Evolutionary conservation across 2,329 filamentous ascomycete species (phyloP), one percentile per base, ranked within the genome.

Genomic region (Fusarium tjaetaba): DNA sequence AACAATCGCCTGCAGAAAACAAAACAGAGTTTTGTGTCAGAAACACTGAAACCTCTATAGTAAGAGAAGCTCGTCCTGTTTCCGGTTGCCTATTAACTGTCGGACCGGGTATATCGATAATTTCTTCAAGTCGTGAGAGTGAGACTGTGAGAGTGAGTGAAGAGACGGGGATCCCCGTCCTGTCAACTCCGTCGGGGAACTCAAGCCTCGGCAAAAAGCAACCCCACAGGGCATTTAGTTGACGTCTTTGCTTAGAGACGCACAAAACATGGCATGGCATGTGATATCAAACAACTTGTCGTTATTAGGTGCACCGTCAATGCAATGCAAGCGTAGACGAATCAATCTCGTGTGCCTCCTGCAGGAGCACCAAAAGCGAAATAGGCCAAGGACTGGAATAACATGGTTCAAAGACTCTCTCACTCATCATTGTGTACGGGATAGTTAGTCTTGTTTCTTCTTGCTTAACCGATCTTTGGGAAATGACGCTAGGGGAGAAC

Each of bases 191-290:
- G 43, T 57, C 67, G 46, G 65, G 67, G 67, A 70, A 70, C 49
- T 52, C 52, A 20, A 43, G 26, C 67, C 67, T 70, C 67, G 71
- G 71, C 68, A 71, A 24, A 69, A 18, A 34, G 36, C 49, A 73
- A 65, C 62, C 58, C 71, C 62, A 71, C 68, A 48, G 43, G 42
- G 11, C 30, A 53, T 48, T 41, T 55, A 32, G 55, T 62, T 45
- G 49, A 67, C 61, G 43, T 49, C 34, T 26, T 28, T 43, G 51
- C 45, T 59, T 41, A 49, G 42, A 51, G 51, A 55, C 55, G 39
- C 43, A 36, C 32, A 49, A 49, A n/a, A n/a, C 60, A 20, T 39
- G 48, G 68, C 71, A 73, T 74, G 71, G 68, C 71, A 73, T 74
- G 71, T 73, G 71, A 74, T 48, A 70, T 71, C 66, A 62, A 74